These are phyloP conservation scores for Geotrichum ghanense DNA, from an alignment of 805 yeast genomes.

Conservation along the genomic window DNA sequence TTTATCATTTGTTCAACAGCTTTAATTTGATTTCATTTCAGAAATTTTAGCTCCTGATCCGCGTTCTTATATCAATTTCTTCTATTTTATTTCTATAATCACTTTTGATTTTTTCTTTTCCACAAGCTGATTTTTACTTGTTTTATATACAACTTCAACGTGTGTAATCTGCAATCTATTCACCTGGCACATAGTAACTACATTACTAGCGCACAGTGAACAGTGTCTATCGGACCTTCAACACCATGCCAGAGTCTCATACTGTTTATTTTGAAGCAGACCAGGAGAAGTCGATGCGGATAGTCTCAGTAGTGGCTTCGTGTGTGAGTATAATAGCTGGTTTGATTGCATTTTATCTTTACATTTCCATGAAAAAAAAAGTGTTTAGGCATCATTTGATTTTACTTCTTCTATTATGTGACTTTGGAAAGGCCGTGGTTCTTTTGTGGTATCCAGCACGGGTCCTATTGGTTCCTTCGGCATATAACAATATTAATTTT, in stretches of 20 bases:
- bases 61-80: no score
- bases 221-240: no score
- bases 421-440: constrained; percentile 58
- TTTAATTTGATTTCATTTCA: no score
- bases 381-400: constrained; percentile 39
- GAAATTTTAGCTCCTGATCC: no score
- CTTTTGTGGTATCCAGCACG: constrained; percentile 51
- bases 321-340: constrained; percentile 41
- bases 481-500: constrained; percentile 32
- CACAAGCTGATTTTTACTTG: no score
- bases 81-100: no score
- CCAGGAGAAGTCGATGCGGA: constrained; percentile 17
- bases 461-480: constrained; percentile 29
- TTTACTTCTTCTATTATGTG: constrained; percentile 51
- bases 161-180: no score
- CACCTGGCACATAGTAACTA: no score
- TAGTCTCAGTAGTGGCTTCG: constrained; percentile 38
- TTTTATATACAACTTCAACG: no score
- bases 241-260: neutral
- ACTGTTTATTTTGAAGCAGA: neutral
- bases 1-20: no score
- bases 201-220: no score
- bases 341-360: constrained; percentile 46
- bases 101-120: no score
- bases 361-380: constrained; percentile 14